Conservation (phyloP, 805 yeast species). For the Wickerhamomyces alni region DNA sequence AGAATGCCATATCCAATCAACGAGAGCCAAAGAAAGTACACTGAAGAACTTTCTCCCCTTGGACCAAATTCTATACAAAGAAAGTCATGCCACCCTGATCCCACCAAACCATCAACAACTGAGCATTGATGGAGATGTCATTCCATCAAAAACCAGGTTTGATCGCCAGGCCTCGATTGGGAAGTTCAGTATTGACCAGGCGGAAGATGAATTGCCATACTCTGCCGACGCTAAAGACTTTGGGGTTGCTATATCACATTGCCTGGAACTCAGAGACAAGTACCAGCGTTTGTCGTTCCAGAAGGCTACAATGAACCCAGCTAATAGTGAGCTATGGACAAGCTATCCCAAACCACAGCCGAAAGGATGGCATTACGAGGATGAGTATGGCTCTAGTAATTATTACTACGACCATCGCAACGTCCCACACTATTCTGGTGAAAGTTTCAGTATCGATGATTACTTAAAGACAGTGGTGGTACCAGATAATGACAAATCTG, state of each 20-base stretch:
- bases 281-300: constrained; percentile 64
- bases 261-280: constrained; percentile 52
- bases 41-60: constrained; percentile 4
- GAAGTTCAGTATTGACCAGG: constrained; percentile 7
- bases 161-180: constrained; percentile 21
- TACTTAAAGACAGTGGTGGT: constrained; percentile 14
- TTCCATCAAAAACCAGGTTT: constrained; percentile 16
- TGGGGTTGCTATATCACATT: constrained; percentile 9
- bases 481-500: not conserved
- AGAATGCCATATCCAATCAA: not conserved
- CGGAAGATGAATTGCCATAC: constrained; percentile 6
- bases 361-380: constrained; percentile 35
- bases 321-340: constrained; percentile 59
- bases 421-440: constrained; percentile 29
- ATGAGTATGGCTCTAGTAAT: constrained; percentile 20
- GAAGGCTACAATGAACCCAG: constrained; percentile 64
- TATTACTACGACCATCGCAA: constrained; percentile 19
- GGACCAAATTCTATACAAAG: constrained; percentile 10
- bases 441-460: constrained; percentile 26
- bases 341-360: constrained; percentile 74
- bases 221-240: constrained; percentile 9
- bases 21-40: not conserved
- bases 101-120: constrained; percentile 12
- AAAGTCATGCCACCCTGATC: constrained; percentile 9
- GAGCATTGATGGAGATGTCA: constrained; percentile 19